Evolutionary conservation across 75 land plant species (phyloP), one percentile per base, ranked within the genome.

Genomic region (Azolla pinnata): DNA sequence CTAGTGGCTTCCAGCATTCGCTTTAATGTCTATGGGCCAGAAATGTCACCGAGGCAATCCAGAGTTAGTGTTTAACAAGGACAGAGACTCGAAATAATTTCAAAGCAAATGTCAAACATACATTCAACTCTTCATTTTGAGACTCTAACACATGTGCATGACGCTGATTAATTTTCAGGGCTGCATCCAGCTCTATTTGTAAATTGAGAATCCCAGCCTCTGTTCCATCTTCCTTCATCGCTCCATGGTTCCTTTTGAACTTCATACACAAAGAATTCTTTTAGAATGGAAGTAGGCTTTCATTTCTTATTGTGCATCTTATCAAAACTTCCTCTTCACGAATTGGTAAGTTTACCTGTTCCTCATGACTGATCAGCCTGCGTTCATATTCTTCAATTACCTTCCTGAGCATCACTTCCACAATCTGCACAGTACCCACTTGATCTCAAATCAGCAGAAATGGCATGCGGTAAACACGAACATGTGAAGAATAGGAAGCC

Each of bases 321-420:
- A 8, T 3, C 18, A 48, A 25, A 24, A 27, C 18, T 18, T 52
- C 25, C 18, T 25, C 24, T 2, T 52, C 12, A 10, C 16, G 25
- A 24, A 21, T 19, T 23, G 29, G 27, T 14, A 9, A 18, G 20
- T 12, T 17, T 63, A 84, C 88, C 76, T 83, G 74, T 33, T 67
- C 71, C 17, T 67, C 46, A 61, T 79, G 89, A 33, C 65, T 66
- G 33, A 75, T 26, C 24, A 83, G 61, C 5, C 82, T 74, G 44
- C 64, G 68, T 59, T 87, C 78, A 68, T 78, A 77, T 68, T 87
- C 92, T 54, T 81, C 78, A 56, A 74, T 76, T 29, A 87, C 74
- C 57, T 81, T 83, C 42, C 31, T 77, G 20, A 87, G 57, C 67
- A 87, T 65, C 38, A 80, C 78, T 50, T 83, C 87, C 14, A 87